Base-by-base conservation (phyloP, 202 grass and related monocot species). In the Saccharum hybrid region DNA sequence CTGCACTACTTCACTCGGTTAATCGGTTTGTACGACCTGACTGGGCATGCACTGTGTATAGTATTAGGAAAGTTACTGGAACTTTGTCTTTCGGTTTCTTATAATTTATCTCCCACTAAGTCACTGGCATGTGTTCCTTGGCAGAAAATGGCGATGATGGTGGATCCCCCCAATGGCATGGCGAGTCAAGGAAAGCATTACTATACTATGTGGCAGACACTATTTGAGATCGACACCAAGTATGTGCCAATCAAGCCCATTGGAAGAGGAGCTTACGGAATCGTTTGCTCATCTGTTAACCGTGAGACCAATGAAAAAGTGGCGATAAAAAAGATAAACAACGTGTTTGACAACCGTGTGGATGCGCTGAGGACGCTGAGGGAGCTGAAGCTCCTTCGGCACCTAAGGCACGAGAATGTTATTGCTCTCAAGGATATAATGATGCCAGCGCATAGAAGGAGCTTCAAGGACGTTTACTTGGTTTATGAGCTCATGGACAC, bases 401-500 rank as follows among this genome's bases (percentile, higher is more conserved):
- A 97, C 82, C 14, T 97, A 3, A 83, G 90, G 19, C 94, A 97
- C 23, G 92, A 94, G 18, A 97, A 97, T 86, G 86, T 97, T 31
- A 92, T 97, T 70, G 84, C 81, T 5, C 61, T 97, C 7, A 97
- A 97, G 76, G 94, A 97, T 26, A 93, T 97, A 78, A 94, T 97
- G 94, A 91, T 92, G 92, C 94, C 92, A 1, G 82, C 84, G 18
- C 73, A 97, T 21, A 89, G 91, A 63, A 89, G 88, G 85, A 94
- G 71, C 59, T 97, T 97, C 67, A 94, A 92, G 76, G 94, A 97
- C 70, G 94, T 94, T 1, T 97, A 97, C 80, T 68, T 97, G 34
- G 94, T 97, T 66, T 94, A 89, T 56, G 94, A 97, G 71, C 90
- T 97, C 62, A 97, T 97, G 94, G 92, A 89, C 72, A 94, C 88